These are phyloP conservation scores for Azolla pinnata DNA, from an alignment of 75 land plant species.

Conservation along the genomic window DNA sequence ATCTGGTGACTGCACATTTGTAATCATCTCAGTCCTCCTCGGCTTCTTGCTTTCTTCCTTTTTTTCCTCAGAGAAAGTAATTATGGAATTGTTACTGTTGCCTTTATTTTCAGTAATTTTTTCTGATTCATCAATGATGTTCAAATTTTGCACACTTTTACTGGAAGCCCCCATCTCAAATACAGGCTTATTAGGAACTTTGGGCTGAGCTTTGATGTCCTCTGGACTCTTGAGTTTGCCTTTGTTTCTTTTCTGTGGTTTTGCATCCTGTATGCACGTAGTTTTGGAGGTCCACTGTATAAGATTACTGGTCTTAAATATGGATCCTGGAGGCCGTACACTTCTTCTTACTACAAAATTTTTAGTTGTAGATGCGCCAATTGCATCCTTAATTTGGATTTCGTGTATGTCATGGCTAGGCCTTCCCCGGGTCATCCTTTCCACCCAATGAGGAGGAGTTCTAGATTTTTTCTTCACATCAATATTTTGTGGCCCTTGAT, in stretches of 20 bases:
- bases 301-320: conserved; percentile 4
- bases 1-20: too few relatives aligned
- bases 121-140: neutral
- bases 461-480: neutral
- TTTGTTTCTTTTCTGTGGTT: neutral
- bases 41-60: too few relatives aligned
- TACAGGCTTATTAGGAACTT: neutral
- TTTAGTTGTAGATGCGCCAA: neutral
- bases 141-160: neutral
- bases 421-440: neutral
- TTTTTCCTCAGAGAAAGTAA: too few relatives aligned
- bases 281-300: conserved; percentile 4
- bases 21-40: too few relatives aligned
- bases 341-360: neutral
- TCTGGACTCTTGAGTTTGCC: neutral
- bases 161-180: neutral
- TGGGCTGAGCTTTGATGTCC: neutral
- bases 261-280: neutral
- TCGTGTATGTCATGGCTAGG: neutral
- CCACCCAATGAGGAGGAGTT: neutral
- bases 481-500: too few relatives aligned
- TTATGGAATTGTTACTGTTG: too few relatives aligned
- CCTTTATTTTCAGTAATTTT: too few relatives aligned
- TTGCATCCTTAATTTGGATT: neutral
- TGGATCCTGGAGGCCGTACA: conserved; percentile 11